Base-by-base conservation (phyloP, 1,284 basidiomycete species). In the Boletus semigastroideus region DNA sequence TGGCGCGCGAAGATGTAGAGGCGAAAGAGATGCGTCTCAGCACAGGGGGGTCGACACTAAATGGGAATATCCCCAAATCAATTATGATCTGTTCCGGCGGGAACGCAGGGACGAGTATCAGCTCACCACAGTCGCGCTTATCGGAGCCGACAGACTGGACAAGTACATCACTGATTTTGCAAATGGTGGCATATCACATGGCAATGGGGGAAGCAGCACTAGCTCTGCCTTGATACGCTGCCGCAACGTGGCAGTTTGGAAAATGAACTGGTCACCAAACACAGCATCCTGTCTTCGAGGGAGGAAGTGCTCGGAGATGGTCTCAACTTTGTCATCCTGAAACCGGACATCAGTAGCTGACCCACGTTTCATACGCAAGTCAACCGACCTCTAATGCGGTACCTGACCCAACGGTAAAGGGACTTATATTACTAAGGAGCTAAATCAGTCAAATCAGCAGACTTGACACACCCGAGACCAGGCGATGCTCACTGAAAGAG, bases 91-190 rank as follows among this genome's bases (percentile, higher is more conserved):
- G 34, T n/a, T 43, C 46, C 9, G 40, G 30, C 25, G 20, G 17
- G 37, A 43, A 46, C 34, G 44, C 40, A 25, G 28, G 28, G 30
- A 34, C 30, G 43, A 48, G 33, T 34, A 14, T 42, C 42, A 45
- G 55, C 65, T 59, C 38, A 67, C 65, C 46, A 70, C 55, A 27
- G 53, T 53, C 37, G 62, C 62, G 10, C 39, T 55, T 43, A 67
- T 49, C 12, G 65, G 42, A n/a, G 62, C 64, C 20, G 60, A 63
- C 22, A 61, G 27, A 46, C 60, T 68, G 17, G 67, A 67, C 53
- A 65, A 52, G 56, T 64, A 67, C 19, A 69, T 63, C 22, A 56
- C 67, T n/a, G 68, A 69, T 51, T 69, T 67, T n/a, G 65, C 68
- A 53, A 68, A 59, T 1, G 68, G 64, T 20, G 60, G 52, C 30